A percentile compares a stretch with the other conserved stretches of the same genome.
phyloP scores from a whole-genome alignment of 495 filamentous ascomycete species.

The Hypoxylon lenormandii region DNA sequence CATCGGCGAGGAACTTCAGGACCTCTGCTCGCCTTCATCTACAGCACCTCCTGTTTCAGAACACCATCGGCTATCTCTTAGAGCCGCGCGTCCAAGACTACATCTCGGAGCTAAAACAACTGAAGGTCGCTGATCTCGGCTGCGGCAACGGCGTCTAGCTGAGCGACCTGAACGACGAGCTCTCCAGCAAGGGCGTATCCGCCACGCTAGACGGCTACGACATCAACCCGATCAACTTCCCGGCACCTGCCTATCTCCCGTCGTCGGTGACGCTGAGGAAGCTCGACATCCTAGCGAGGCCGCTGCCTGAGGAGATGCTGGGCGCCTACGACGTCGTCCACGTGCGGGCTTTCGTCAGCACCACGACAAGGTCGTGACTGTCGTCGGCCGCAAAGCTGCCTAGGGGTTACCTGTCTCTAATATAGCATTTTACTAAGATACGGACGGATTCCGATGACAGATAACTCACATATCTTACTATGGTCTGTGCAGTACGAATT shows the following conservation, averaged over 20 bases:
- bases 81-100: slow-evolving; percentile 23
- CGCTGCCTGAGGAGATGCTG: slow-evolving; percentile 49
- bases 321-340: slow-evolving; percentile 58
- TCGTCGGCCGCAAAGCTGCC: too few relatives aligned
- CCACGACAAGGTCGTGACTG: slow-evolving; percentile 7
- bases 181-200: slow-evolving; percentile 33
- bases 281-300: slow-evolving; percentile 51
- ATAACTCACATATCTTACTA: too few relatives aligned
- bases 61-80: slow-evolving; percentile 36
- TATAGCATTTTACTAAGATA: too few relatives aligned
- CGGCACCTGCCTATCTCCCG: slow-evolving; percentile 40
- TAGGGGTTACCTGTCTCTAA: too few relatives aligned
- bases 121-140: slow-evolving; percentile 44
- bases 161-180: slow-evolving; percentile 24
- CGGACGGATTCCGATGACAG: too few relatives aligned
- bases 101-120: slow-evolving; percentile 1
- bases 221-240: slow-evolving; percentile 52
- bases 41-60: slow-evolving; percentile 40
- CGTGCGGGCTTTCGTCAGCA: slow-evolving; percentile 53
- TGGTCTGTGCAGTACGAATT: too few relatives aligned
- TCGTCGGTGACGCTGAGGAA: slow-evolving; percentile 49
- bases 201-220: slow-evolving; percentile 57
- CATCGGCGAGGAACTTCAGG: slow-evolving; percentile 39
- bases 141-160: slow-evolving; percentile 45
- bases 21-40: slow-evolving; percentile 43